Evolutionary conservation across 305 asterid genomes (phyloP).

Genomic region (Fraxinus ornus): DNA sequence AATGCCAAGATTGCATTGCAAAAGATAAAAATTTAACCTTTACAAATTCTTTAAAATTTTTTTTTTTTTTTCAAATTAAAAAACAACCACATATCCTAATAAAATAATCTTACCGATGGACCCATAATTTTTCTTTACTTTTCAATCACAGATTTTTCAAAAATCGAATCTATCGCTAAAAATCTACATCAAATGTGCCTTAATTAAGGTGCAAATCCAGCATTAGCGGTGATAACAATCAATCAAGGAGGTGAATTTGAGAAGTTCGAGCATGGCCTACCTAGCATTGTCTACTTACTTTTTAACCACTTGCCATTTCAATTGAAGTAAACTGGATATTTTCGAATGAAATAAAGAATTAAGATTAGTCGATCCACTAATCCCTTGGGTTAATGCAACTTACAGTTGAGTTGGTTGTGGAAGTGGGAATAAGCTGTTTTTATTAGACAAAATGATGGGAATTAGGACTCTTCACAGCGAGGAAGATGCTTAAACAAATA

Average conservation of each 20-base stretch:
- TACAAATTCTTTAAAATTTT: background rate
- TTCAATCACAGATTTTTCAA: too few relatives aligned
- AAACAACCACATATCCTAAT: background rate
- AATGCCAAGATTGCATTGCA: background rate
- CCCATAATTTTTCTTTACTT: background rate
- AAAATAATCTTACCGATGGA: background rate
- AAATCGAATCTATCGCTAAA: too few relatives aligned
- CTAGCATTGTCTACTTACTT: background rate
- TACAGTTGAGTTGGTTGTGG: background rate
- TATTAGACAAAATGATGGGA: background rate
- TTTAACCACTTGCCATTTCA: slow-evolving; percentile 5
- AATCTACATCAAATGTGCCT: background rate
- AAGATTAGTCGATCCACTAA: background rate
- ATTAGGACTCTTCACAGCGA: background rate
- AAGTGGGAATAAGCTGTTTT: background rate
- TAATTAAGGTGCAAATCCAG: background rate
- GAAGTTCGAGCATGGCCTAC: background rate
- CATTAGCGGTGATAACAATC: background rate
- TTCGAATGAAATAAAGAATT: background rate
- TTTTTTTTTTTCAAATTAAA: too few relatives aligned
- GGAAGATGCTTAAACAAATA: slow-evolving; percentile 3
- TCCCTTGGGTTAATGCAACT: background rate
- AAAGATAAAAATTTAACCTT: background rate
- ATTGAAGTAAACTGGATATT: background rate
- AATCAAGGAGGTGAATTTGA: background rate